Evolutionary conservation across 2,329 filamentous ascomycete species (phyloP), one percentile per base, ranked within the genome.

Genomic region (Arthrobotrys conoides): DNA sequence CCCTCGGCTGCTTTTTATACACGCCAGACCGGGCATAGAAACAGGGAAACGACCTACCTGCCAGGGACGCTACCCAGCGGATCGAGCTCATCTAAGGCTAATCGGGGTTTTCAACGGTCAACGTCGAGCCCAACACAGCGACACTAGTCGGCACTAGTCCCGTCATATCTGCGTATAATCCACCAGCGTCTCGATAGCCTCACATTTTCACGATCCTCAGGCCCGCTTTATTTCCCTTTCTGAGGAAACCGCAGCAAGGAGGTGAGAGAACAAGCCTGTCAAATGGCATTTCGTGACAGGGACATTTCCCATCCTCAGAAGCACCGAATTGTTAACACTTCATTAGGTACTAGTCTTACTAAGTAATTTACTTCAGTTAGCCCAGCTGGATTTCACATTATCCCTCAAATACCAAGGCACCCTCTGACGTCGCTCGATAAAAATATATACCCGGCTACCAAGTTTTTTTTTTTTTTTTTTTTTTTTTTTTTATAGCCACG

Each of bases 351-450:
- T n/a, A n/a, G n/a, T n/a, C n/a, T n/a, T n/a, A n/a, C n/a, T n/a
- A n/a, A n/a, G n/a, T n/a, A n/a, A n/a, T n/a, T n/a, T n/a, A n/a
- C n/a, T n/a, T n/a, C n/a, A n/a, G n/a, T n/a, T n/a, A n/a, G n/a
- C n/a, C n/a, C n/a, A n/a, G n/a, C n/a, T n/a, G n/a, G n/a, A n/a
- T n/a, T 44, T 48, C 61, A 64, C 10, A 63, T 71, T 67, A 63
- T 66, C 64, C 57, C 65, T 59, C 57, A 55, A 65, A 61, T 24
- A 14, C 46, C 55, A 51, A 69, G 63, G n/a, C 71, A 14, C 30
- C 36, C 57, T 72, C 63, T 78, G 75, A 78, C 75, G 75, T 78
- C 68, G 61, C 30, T 65, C 59, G 44, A 22, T 57, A 27, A 68
- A n/a, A n/a, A n/a, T n/a, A 64, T 57, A 68, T 44, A 48, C 44